phyloP scores from a whole-genome alignment of 208 protist genomes.

The Crithidia expoeki region DNA sequence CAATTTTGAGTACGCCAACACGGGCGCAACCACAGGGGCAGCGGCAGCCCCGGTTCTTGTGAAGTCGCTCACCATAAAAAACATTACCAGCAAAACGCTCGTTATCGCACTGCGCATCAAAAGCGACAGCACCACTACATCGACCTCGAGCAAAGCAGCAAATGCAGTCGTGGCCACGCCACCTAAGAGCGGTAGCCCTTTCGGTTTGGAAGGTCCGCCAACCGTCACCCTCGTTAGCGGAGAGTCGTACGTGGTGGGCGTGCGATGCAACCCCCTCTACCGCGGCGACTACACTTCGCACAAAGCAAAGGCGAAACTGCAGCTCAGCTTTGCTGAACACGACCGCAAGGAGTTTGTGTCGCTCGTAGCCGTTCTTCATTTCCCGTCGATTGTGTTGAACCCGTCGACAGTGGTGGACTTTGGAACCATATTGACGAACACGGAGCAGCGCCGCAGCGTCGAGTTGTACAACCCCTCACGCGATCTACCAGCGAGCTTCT shows the following conservation, averaged over 20 bases:
- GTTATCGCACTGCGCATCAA: constrained; percentile 64
- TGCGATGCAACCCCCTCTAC: constrained; percentile 90
- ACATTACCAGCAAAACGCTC: constrained; percentile 85
- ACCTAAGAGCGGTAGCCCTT: constrained; percentile 53
- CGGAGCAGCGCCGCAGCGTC: constrained; percentile 73
- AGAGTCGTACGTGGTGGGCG: constrained; percentile 78
- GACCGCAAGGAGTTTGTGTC: constrained; percentile 81
- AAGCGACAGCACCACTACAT: constrained; percentile 14
- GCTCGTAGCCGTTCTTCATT: constrained; percentile 83
- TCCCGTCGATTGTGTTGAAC: constrained; percentile 89
- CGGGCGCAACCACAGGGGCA: constrained; percentile 1
- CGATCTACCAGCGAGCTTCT: constrained; percentile 71
- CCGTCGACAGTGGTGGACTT: constrained; percentile 83
- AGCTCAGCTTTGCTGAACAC: constrained; percentile 91
- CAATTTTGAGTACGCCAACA: constrained; percentile 86
- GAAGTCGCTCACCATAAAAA: constrained; percentile 90
- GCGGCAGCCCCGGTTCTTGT: constrained; percentile 21
- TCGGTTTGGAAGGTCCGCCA: constrained; percentile 63
- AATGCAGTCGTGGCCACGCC: constrained; percentile 2
- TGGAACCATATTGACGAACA: constrained; percentile 93
- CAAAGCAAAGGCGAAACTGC: constrained; percentile 67
- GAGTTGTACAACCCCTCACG: constrained; percentile 83
- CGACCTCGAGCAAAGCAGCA: not conserved
- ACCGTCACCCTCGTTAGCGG: constrained; percentile 71
- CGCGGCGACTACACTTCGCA: constrained; percentile 81